Conservation (phyloP, 106 monocot genomes). For the Dactylorhiza incarnata region DNA sequence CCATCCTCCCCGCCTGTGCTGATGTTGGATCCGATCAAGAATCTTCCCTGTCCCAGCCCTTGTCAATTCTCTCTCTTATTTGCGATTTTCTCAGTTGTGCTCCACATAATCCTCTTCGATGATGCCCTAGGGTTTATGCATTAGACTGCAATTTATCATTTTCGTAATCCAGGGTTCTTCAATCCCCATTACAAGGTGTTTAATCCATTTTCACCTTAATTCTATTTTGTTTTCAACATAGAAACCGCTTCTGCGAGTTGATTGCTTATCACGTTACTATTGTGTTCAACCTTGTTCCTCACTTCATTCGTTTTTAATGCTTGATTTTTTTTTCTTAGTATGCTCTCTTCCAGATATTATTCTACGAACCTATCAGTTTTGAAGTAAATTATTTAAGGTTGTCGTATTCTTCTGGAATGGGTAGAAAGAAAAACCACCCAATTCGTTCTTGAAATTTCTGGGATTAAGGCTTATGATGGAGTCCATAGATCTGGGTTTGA, state of each 20-base stretch:
- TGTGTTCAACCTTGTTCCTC: slow-evolving; percentile 11
- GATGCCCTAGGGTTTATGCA: not conserved
- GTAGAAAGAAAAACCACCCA: slow-evolving; percentile 72
- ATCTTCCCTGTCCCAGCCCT: too few species aligned
- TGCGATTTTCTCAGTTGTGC: too few species aligned
- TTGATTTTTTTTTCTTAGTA: not conserved
- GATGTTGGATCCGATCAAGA: slow-evolving; percentile 1
- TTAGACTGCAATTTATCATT: not conserved
- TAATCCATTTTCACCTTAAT: not conserved
- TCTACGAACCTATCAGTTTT: not conserved
- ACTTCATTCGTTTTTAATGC: not conserved
- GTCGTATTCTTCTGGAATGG: slow-evolving; percentile 24
- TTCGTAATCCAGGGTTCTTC: not conserved
- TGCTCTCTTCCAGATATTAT: not conserved
- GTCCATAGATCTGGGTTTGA: slow-evolving; percentile 33
- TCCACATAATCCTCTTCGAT: too few species aligned
- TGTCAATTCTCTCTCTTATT: too few species aligned
- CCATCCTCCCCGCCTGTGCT: slow-evolving; percentile 52
- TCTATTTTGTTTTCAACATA: not conserved
- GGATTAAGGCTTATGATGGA: slow-evolving; percentile 41
- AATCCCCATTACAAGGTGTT: not conserved
- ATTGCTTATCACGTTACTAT: not conserved
- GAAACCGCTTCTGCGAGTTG: not conserved
- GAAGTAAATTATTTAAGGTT: not conserved
- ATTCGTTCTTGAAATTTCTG: slow-evolving; percentile 55